Evolutionary conservation across 2,329 filamentous ascomycete genomes (phyloP), one percentile per base, ranked within the genome.

Genomic region (Paecilomyces sp.): DNA sequence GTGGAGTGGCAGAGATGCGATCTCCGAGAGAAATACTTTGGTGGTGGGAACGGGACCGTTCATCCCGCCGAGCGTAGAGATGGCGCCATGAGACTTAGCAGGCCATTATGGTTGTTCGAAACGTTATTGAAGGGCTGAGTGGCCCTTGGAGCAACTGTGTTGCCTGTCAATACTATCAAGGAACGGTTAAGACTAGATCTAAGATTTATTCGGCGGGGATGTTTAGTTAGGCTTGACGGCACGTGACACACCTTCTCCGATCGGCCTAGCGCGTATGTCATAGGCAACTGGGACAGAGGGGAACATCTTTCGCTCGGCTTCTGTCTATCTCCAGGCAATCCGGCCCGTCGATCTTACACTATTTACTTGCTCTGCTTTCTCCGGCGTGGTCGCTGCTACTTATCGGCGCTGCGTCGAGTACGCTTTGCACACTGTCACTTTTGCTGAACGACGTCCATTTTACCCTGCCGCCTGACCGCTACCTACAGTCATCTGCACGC

Each of bases 21-120:
- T 76, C 59, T 83, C 78, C 13, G 83, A 85, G 58, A 93, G 79
- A 61, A 91, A 85, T 61, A 87, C 85, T 50, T 87, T 78, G 60
- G 77, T 80, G 24, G 87, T 88, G 6, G 91, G 83, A 33, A 85
- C 77, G 30, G 90, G 89, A 8, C 83, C 84, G 62, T 72, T 74
- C 69, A 73, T 75, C 58, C 63, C 25, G 36, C 41, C 41, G 7
- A 47, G 33, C 15, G 18, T 57, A 28, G 22, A 31, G 31, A 18
- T 4, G 18, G 18, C 41, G 41, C 41, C 41, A 47, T 47, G 7
- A 47, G 41, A 47, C n/a, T 47, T 8, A 18, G n/a, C n/a, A 5
- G n/a, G 41, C 8, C 41, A 47, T 47, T 47, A 7, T 18, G 9
- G 41, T 51, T 22, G 62, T 55, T 8, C n/a, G 57, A 54, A 33